Evolutionary conservation across 1,284 basidiomycete genomes (phyloP), one percentile per base, ranked within the genome.

Genomic region (Leccinum huronense): DNA sequence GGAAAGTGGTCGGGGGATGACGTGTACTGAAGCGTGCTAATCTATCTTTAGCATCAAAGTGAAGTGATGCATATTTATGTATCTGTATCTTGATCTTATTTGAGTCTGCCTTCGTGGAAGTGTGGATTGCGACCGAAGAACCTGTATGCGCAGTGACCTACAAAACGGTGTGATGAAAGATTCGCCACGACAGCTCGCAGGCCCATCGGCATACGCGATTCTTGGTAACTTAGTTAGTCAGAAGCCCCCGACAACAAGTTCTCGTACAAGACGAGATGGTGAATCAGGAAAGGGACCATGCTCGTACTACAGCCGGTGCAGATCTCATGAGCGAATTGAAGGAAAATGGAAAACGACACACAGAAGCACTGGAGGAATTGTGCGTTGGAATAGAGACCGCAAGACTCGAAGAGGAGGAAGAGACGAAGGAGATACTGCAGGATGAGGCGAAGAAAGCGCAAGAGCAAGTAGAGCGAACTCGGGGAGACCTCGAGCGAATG

Each of bases 211-310:
- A 3, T 67, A 74, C 10, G 62, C 61, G 1, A 73, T 80, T 19
- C 63, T 82, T 8, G 67, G 70, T 31, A 61, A 70, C 34, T 65
- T 82, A 56, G 60, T 76, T 30, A 65, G 66, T 33, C 73, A 69
- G 11, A 61, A 69, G 23, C 74, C 77, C 1, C 59, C 74, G 2
- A 62, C 75, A 9, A 23, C 23, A 23, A 23, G 71, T 80, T 14
- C 74, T 73, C 6, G 78, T 82, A 34, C 76, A 81, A 63, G 67
- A 71, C 10, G 81, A 82, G 62, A 68, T 82, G 51, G 77, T 77
- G 5, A 73, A 78, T 55, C 70, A 81, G 60, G 70, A 71, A 36
- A 80, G 75, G 59, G 70, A 73, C n/a, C 68, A 81, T 2, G 68
- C 72, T 0, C 68, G 78, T 23, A 81, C 80, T 1, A 72, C 77